phyloP scores from a whole-genome alignment of 257 asterid genomes.

The Solanum lignicaule region DNA sequence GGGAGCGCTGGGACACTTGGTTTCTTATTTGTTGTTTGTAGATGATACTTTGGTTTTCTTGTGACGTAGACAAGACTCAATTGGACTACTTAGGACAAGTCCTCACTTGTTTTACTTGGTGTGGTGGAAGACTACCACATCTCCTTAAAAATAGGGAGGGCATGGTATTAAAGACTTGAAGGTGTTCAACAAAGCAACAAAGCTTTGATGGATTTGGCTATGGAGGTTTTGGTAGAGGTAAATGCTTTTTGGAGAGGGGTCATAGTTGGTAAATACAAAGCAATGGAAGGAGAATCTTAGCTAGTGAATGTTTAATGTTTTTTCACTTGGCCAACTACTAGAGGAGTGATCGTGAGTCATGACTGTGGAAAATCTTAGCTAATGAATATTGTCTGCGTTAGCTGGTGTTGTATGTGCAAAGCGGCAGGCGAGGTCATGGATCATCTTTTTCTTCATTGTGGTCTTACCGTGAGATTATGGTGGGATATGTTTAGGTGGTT shows the following conservation, averaged over 20 bases:
- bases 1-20: not conserved
- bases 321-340: not conserved
- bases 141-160: not conserved
- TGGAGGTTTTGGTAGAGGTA: not conserved
- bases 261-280: not conserved
- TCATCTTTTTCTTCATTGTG: not conserved
- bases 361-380: not conserved
- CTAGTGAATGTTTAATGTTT: not conserved
- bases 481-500: not conserved
- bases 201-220: not conserved
- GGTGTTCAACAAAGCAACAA: not conserved
- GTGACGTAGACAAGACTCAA: not conserved
- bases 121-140: not conserved
- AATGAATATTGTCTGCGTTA: not conserved
- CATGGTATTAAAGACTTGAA: not conserved
- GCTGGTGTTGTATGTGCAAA: not conserved
- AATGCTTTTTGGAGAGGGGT: not conserved
- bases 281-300: not conserved
- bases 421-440: not conserved
- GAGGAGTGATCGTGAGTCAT: not conserved
- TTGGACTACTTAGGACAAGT: not conserved
- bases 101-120: not conserved
- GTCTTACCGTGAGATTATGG: not conserved
- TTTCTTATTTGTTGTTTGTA: not conserved
- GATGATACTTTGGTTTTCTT: not conserved